A percentile compares a stretch with the other conserved stretches of the same genome.
Conservation (phyloP, 352 stramenopile species). For the Globisporangium cederbergense region DNA sequence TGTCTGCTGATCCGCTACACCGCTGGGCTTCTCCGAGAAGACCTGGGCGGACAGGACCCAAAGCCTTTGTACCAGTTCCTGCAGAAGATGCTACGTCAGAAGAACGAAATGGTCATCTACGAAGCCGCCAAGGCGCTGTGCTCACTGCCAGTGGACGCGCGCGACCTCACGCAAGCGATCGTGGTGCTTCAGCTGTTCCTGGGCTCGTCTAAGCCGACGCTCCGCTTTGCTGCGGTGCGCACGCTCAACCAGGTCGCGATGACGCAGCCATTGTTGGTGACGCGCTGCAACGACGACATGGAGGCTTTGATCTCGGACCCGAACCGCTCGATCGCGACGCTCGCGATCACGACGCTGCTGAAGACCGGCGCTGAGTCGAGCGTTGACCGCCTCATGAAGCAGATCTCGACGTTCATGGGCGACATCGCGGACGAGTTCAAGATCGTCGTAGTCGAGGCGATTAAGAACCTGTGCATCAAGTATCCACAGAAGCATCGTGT, state of each 20-base stretch:
- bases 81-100: conserved; percentile 96
- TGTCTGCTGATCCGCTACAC: conserved; percentile 98
- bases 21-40: conserved; percentile 85
- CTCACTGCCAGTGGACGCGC: conserved; percentile 93
- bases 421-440: conserved; percentile 99
- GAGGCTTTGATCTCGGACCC: conserved; percentile 96
- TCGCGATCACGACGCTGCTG: conserved; percentile 98
- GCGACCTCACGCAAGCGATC: conserved; percentile 96
- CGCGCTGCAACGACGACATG: conserved; percentile 99
- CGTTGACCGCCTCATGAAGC: conserved; percentile 95
- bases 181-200: conserved; percentile 96
- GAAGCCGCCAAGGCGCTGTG: conserved; percentile 97
- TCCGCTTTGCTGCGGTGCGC: conserved; percentile 96
- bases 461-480: conserved; percentile 97
- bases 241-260: conserved; percentile 92
- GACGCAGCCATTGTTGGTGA: conserved; percentile 93
- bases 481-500: conserved; percentile 98
- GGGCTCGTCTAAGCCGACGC: conserved; percentile 92
- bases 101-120: conserved; percentile 99
- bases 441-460: conserved; percentile 96
- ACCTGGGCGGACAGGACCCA: conserved; percentile 77
- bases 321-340: conserved; percentile 97
- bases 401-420: conserved; percentile 98
- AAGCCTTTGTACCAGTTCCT: conserved; percentile 89
- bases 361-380: conserved; percentile 97